Evolutionary conservation across 805 yeast genomes (phyloP), one percentile per base, ranked within the genome.

Genomic region (Torulaspora gathmanii): DNA sequence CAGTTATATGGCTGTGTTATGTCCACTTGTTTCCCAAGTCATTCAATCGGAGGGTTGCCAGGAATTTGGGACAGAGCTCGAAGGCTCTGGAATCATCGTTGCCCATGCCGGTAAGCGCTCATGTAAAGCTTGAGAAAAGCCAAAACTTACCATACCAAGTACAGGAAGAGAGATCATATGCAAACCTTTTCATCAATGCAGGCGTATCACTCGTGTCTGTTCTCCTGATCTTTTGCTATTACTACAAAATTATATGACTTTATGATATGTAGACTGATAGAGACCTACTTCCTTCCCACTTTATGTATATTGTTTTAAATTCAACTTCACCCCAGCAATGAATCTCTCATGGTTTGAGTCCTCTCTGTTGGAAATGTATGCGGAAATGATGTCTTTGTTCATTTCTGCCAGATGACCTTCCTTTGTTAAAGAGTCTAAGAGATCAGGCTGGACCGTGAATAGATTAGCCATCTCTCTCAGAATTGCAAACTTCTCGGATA

Each of bases 381-480:
- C 83, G 47, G 83, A 75, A 27, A 86, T 69, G 5, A 83, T 68
- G 38, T 71, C 73, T 8, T 81, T 80, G 58, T 80, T 82, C 60
- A 87, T 71, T 45, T 72, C 73, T 1, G 82, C 80, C 50, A 89
- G 70, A 54, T 82, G 87, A 1, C 95, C 93, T 57, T 88, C 96
- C 33, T 82, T 80, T 2, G 88, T 80, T 57, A 89, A 72, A 1
- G 95, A 85, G 51, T 80, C 80, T 44, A 89, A 69, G 54, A 86
- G 73, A 46, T 85, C 85, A 1, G 91, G 84, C 58, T 86, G 93
- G 13, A 87, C 95, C 0, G 95, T 83, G 63, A 82, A 90, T 47
- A 90, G 69, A 56, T 86, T 87, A 26, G 91, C 88, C 49, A 90
- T 76, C 54, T 89, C 96, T 60, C 88, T 78, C 50, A 90, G 68